phyloP scores from a whole-genome alignment of 2,329 filamentous ascomycete genomes.

The Penicillium thymicola region DNA sequence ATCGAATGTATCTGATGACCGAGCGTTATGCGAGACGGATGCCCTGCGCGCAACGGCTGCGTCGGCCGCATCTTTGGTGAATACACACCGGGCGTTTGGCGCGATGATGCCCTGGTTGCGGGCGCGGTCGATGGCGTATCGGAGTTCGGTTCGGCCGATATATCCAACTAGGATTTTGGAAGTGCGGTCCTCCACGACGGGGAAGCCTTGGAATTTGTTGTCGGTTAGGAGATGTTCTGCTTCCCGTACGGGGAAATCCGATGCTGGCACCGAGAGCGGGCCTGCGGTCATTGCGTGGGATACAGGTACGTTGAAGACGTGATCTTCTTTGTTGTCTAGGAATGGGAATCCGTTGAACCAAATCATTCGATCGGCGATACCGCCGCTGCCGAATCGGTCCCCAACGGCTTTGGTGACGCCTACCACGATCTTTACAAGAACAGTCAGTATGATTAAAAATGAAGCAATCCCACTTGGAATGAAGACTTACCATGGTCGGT shows the following conservation, averaged over 20 bases:
- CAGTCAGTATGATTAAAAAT: neutral
- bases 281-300: conserved; percentile 82
- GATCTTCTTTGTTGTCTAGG: conserved; percentile 94
- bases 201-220: conserved; percentile 87
- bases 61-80: conserved; percentile 55
- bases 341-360: conserved; percentile 98
- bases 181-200: conserved; percentile 72
- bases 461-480: neutral
- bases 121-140: conserved; percentile 81
- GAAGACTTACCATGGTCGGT: conserved; percentile 72
- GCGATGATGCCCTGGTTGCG: conserved; percentile 66
- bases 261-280: conserved; percentile 69
- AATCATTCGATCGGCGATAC: conserved; percentile 97
- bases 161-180: conserved; percentile 79
- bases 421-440: conserved; percentile 68
- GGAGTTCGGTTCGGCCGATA: conserved; percentile 86
- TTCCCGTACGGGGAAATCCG: conserved; percentile 70
- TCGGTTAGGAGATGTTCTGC: conserved; percentile 73
- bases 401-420: conserved; percentile 93
- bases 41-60: conserved; percentile 31
- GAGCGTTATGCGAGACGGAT: conserved; percentile 21
- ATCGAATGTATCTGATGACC: conserved; percentile 56
- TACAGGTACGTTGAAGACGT: conserved; percentile 92
- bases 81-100: conserved; percentile 69
- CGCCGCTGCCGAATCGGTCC: conserved; percentile 88